Evolutionary conservation across 768 basidiomycete species (phyloP), one percentile per base, ranked within the genome.

Genomic region (Pleurotus citrinopileatus): DNA sequence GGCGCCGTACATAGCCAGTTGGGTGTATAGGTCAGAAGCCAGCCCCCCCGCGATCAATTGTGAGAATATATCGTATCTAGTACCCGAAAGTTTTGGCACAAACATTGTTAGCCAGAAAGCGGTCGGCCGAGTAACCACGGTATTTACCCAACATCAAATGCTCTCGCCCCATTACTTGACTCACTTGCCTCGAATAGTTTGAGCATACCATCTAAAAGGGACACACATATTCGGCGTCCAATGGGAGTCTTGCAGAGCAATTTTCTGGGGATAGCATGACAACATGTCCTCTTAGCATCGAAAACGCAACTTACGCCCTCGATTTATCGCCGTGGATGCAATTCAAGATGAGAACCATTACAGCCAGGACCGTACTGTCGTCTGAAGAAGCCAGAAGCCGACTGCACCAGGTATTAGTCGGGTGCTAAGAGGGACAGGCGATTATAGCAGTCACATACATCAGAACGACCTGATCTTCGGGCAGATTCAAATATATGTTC

Each of bases 71-170:
- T 76, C 74, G 64, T 88, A 91, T 42, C 89, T 89, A 57, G 13
- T 13, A 12, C 26, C 20, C 17, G 26, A 51, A 47, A 22, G 45
- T 29, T 38, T 47, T 22, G 12, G 40, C 59, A 45, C 40, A 43
- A 32, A 25, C 8, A 22, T 57, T 44, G 28, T 38, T 26, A 54
- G 32, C 9, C 34, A 20, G 37, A 55, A 58, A 51, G 17, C 19
- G 47, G 19, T 20, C 13, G 52, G 42, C 10, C 58, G 46, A 44
- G 56, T 26, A 42, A 25, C 19, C 15, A 40, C 17, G 19, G 7
- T 7, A 59, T 73, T 63, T 61, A 91, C 91, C 87, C 89, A 42
- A 91, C 75, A 56, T 91, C 84, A 63, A 94, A 95, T 17, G 85
- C 81, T 55, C 81, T 80, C 10, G 80, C 84, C 8, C 77, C 83